Conservation (phyloP, 202 grass and related monocot species). For the Hordeum pubiflorum region DNA sequence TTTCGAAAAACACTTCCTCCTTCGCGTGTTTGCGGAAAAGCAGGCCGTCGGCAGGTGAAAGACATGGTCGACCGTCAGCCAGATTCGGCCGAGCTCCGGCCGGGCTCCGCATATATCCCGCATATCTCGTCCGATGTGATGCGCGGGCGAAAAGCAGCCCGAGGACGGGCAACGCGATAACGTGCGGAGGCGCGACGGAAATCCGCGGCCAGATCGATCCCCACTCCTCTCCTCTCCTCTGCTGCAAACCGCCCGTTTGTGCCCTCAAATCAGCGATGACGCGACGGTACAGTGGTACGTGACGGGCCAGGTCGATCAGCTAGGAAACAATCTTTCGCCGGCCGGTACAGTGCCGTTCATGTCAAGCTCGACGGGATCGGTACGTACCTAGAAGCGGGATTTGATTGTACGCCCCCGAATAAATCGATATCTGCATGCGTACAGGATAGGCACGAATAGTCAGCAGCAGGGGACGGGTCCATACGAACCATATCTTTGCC, state of each 20-base stretch:
- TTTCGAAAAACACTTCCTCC: no score
- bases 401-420: conserved; percentile 21
- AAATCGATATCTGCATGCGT: not conserved
- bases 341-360: not conserved
- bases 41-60: conserved; percentile 2
- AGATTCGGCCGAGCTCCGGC: conserved; percentile 16
- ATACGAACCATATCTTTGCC: not conserved
- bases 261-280: not conserved
- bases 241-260: conserved; percentile 21
- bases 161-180: not conserved
- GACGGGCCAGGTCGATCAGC: not conserved
- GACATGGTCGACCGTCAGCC: not conserved
- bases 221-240: not conserved
- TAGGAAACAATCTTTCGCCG: not conserved
- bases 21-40: not conserved
- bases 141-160: conserved; percentile 15
- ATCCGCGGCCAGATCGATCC: conserved; percentile 1
- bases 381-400: not conserved
- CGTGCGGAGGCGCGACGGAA: not conserved
- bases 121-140: conserved; percentile 23
- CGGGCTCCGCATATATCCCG: conserved; percentile 33
- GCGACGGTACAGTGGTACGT: not conserved
- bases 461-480: not conserved
- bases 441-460: conserved; percentile 21
- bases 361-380: not conserved